Evolutionary conservation across 345 rosid species (phyloP).

Genomic region (Sapria himalayana): DNA sequence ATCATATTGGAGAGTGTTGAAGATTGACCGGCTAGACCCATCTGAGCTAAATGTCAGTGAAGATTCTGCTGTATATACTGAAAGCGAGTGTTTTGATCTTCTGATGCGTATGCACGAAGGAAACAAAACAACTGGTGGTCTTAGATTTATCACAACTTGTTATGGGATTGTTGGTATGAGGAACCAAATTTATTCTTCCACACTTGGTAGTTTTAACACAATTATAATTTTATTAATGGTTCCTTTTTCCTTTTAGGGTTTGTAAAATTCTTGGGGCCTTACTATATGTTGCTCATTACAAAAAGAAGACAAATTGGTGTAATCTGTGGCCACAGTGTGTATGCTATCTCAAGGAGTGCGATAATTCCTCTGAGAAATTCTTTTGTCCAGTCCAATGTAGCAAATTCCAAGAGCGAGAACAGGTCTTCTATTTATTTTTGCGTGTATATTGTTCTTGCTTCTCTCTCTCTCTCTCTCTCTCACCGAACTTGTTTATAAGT

Average conservation of each 20-base stretch:
- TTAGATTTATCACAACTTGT: conserved; percentile 63
- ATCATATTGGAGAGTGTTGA: conserved; percentile 58
- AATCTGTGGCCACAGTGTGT: conserved; percentile 69
- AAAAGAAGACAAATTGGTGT: conserved; percentile 72
- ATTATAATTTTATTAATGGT: not conserved
- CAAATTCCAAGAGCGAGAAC: conserved; percentile 48
- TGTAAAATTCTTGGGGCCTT: conserved; percentile 85
- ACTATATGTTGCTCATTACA: conserved; percentile 86
- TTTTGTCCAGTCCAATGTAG: conserved; percentile 17
- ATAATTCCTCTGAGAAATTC: conserved; percentile 66
- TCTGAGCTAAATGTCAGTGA: conserved; percentile 58
- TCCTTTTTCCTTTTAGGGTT: conserved; percentile 34
- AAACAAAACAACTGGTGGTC: conserved; percentile 75
- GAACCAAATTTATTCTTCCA: conserved; percentile 1
- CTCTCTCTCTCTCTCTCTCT: too few relatives aligned
- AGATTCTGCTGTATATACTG: conserved; percentile 56
- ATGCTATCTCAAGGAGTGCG: conserved; percentile 61
- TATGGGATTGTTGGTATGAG: conserved; percentile 85
- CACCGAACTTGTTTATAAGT: too few relatives aligned
- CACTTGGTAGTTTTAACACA: not conserved
- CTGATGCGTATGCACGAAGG: conserved; percentile 84
- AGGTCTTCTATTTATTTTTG: conserved; percentile 30
- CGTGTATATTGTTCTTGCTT: conserved; percentile 5
- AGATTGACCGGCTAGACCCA: conserved; percentile 53
- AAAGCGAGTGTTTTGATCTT: conserved; percentile 52